Evolutionary conservation across 2,329 filamentous ascomycete genomes (phyloP).

Genomic region (Trichophyton rubrum): DNA sequence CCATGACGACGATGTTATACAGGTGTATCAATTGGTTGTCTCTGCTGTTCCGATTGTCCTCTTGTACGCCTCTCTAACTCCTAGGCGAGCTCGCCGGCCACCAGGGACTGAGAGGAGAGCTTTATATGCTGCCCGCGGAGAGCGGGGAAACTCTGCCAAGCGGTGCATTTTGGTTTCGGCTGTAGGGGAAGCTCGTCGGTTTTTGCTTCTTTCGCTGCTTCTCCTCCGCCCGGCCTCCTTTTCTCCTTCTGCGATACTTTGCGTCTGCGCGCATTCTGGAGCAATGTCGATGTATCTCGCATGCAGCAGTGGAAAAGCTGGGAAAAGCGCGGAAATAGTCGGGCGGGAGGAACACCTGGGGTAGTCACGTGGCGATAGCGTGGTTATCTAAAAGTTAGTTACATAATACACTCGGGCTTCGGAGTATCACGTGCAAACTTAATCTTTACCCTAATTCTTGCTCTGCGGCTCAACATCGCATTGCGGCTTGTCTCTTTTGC

Average conservation of each 20-base stretch:
- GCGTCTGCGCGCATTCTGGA: background rate
- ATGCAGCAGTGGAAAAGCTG: background rate
- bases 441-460: too few relatives aligned
- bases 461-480: too few relatives aligned
- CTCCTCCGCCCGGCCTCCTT: background rate
- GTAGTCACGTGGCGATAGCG: background rate
- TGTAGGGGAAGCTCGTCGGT: background rate
- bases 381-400: too few relatives aligned
- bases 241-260: background rate
- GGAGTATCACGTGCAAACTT: too few relatives aligned
- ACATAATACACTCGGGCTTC: too few relatives aligned
- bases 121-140: background rate
- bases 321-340: background rate
- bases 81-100: too few relatives aligned
- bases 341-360: background rate
- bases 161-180: background rate
- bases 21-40: background rate
- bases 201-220: background rate
- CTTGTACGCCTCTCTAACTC: background rate
- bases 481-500: too few relatives aligned
- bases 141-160: constrained; percentile 3
- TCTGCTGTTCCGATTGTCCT: background rate
- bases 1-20: constrained; percentile 8
- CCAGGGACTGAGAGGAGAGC: background rate
- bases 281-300: background rate